Base-by-base conservation (phyloP, 1,284 basidiomycete genomes). In the Leccinum pallidistipes region DNA sequence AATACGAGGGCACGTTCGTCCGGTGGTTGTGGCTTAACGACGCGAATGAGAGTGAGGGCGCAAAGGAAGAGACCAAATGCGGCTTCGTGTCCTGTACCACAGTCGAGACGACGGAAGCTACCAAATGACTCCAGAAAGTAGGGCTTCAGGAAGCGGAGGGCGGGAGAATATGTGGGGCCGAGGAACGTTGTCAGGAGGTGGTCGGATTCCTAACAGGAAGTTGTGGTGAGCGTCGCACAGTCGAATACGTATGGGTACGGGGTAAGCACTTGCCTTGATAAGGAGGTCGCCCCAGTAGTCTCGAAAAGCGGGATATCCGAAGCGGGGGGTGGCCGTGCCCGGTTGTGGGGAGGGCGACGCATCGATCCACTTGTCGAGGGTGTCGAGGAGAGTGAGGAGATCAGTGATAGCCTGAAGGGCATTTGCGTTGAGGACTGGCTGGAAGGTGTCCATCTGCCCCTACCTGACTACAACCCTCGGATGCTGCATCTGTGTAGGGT, bases 31-130 rank as follows among this genome's bases (percentile, higher is more conserved):
- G 85, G 83, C 21, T 81, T 71, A 55, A 90, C 79, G 68, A 89
- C 86, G 3, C 90, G 83, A 34, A 88, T 71, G 38, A 91, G 82
- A 18, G 83, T 79, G 58, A 93, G 80, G 66, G 83, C 84, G 24
- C 89, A 83, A 21, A 98, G 81, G 63, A 91, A 90, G n/a, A 95
- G 77, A 7, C 85, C 84, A 71, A 97, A 98, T 0, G 91, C 89
- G 0, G 92, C 83, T 78, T 99, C 97, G 72, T 99, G 97, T 0
- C 97, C 97, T 1, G 95, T 95, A 1, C 97, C 97, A 71, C 98
- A 99, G 79, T 99, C 97, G 77, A 99, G 88, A 51, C 97, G 86
- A 3, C 85, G 84, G 66, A 95, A 93, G 11, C 94, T 96, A 7
- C 97, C 97, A 73, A 98, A 98, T 0, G 94, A 88, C 16, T 88